Evolutionary conservation across 768 basidiomycete genomes (phyloP).

Genomic region (Lyophyllum semitale): DNA sequence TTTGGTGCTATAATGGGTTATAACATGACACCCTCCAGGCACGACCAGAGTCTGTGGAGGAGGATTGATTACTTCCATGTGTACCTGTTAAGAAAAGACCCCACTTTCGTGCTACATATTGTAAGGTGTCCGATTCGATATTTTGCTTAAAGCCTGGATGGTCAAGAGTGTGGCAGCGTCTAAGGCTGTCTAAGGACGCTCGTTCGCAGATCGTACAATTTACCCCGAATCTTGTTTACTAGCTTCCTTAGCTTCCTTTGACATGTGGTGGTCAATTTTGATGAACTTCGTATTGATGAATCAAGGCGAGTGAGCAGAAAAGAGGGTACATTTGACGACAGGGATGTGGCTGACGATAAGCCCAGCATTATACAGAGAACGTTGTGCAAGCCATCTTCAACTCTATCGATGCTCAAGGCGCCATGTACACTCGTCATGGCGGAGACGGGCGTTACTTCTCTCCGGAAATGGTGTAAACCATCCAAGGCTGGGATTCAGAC

Average conservation of each 20-base stretch:
- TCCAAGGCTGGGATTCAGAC: no score
- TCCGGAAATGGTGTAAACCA: conserved; percentile 86
- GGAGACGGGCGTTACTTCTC: conserved; percentile 96
- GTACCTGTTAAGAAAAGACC: neutral
- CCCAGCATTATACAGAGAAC: conserved; percentile 97
- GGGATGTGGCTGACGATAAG: conserved; percentile 8
- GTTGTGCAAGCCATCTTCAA: conserved; percentile 94
- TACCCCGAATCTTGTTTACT: no score
- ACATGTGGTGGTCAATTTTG: no score
- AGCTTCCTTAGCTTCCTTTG: no score
- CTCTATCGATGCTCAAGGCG: conserved; percentile 78
- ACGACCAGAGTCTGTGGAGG: conserved; percentile 23
- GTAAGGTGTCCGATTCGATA: neutral
- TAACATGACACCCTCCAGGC: conserved; percentile 21
- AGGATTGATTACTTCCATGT: conserved; percentile 14
- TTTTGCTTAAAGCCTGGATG: no score
- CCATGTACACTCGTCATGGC: conserved; percentile 89
- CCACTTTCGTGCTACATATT: neutral
- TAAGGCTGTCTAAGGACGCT: no score
- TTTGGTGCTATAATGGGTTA: neutral
- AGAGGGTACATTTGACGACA: neutral
- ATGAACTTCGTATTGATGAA: no score
- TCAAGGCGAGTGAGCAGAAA: no score
- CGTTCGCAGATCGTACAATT: no score
- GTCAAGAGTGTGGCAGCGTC: no score